phyloP scores from a whole-genome alignment of 2,329 filamentous ascomycete species.

The Penicillium hordei region DNA sequence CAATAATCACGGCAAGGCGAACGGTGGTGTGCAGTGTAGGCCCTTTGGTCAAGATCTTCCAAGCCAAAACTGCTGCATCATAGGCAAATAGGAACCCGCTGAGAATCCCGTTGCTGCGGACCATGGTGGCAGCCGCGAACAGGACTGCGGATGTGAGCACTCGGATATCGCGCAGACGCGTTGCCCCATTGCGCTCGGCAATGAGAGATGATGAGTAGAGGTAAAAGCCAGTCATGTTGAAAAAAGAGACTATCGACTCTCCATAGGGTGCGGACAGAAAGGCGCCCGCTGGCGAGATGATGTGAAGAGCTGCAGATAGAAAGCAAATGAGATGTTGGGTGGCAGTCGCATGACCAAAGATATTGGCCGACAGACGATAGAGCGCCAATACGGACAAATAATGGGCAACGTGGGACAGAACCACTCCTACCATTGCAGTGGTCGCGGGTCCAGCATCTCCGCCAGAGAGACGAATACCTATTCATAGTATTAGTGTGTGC shows the following conservation, averaged over 20 bases:
- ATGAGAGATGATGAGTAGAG: slow-evolving; percentile 58
- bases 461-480: slow-evolving; percentile 28
- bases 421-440: slow-evolving; percentile 57
- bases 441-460: slow-evolving; percentile 22
- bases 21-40: slow-evolving; percentile 45
- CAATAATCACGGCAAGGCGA: slow-evolving; percentile 58
- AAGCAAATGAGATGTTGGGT: slow-evolving; percentile 48
- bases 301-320: slow-evolving; percentile 69
- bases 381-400: slow-evolving; percentile 71
- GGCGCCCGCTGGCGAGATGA: slow-evolving; percentile 81
- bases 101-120: slow-evolving; percentile 84
- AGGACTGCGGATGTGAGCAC: slow-evolving; percentile 63
- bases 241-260: slow-evolving; percentile 74
- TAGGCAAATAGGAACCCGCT: slow-evolving; percentile 74
- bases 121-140: slow-evolving; percentile 70
- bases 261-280: slow-evolving; percentile 86
- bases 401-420: slow-evolving; percentile 72
- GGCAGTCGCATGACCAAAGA: slow-evolving; percentile 50
- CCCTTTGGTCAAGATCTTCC: slow-evolving; percentile 43
- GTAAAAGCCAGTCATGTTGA: slow-evolving; percentile 73
- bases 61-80: slow-evolving; percentile 52
- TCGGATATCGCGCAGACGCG: slow-evolving; percentile 44
- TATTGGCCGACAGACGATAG: slow-evolving; percentile 61
- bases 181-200: slow-evolving; percentile 31
- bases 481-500: neutral